phyloP scores from a whole-genome alignment of 2,329 filamentous ascomycete species.

The Canariomyces notabilis region DNA sequence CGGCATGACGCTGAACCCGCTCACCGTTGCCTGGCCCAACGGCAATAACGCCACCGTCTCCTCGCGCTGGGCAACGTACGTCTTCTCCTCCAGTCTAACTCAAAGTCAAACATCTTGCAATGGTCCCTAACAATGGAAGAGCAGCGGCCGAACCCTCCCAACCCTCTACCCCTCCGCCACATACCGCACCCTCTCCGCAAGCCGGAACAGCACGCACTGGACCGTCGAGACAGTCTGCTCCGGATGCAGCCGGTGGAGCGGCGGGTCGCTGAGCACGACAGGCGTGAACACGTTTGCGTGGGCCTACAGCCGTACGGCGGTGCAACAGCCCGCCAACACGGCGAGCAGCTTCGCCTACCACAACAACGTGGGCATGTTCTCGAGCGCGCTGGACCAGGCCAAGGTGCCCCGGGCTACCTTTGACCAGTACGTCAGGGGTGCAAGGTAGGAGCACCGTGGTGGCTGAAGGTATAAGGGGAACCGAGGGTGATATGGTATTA shows the following conservation, averaged over 20 bases:
- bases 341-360: slow-evolving; percentile 18
- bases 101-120: not conserved
- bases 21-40: slow-evolving; percentile 36
- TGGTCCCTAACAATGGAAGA: not conserved
- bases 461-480: not conserved
- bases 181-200: slow-evolving; percentile 21
- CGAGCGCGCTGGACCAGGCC: slow-evolving; percentile 5
- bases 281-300: slow-evolving; percentile 19
- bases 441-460: not conserved
- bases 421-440: slow-evolving; percentile 13
- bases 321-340: slow-evolving; percentile 13
- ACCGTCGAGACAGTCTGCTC: slow-evolving; percentile 21
- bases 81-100: not conserved
- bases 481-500: not conserved
- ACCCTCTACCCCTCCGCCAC: slow-evolving; percentile 20
- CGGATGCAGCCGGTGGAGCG: slow-evolving; percentile 22
- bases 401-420: slow-evolving; percentile 19
- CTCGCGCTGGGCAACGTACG: slow-evolving; percentile 34
- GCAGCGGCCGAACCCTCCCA: slow-evolving; percentile 17
- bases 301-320: slow-evolving; percentile 16
- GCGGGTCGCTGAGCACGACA: slow-evolving; percentile 13
- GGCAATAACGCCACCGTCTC: slow-evolving; percentile 33
- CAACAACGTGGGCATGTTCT: slow-evolving; percentile 18
- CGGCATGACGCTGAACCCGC: slow-evolving; percentile 35
- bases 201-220: slow-evolving; percentile 24